phyloP scores from a whole-genome alignment of 495 filamentous ascomycete species.

The Aspergillus cavernicola region DNA sequence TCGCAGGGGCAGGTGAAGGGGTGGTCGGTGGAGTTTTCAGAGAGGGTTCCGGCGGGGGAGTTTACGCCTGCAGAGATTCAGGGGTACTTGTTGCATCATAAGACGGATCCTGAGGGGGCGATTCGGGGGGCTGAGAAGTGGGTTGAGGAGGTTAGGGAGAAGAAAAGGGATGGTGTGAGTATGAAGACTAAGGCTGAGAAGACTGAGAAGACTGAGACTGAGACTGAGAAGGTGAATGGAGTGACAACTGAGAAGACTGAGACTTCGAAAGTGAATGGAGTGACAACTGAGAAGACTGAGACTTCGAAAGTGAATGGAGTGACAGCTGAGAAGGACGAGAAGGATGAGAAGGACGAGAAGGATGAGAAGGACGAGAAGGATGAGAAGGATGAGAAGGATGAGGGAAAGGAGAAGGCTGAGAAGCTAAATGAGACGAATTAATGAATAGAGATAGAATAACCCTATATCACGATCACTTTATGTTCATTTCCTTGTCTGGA shows the following conservation, averaged over 20 bases:
- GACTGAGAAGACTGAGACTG: background rate
- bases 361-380: too few relatives aligned
- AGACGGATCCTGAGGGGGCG: constrained; percentile 56
- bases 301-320: background rate
- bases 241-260: background rate
- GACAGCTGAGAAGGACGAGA: background rate
- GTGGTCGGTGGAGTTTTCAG: constrained; percentile 56
- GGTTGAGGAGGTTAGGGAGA: constrained; percentile 31
- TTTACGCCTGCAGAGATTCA: constrained; percentile 78
- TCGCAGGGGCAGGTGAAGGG: constrained; percentile 27
- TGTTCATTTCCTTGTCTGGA: too few relatives aligned
- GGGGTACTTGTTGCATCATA: constrained; percentile 68
- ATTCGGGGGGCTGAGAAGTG: constrained; percentile 55
- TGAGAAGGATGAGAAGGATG: too few relatives aligned
- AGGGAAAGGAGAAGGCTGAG: too few relatives aligned
- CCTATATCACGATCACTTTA: too few relatives aligned
- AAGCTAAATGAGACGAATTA: too few relatives aligned
- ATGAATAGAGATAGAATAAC: too few relatives aligned
- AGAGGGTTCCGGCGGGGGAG: constrained; percentile 55
- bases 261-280: background rate
- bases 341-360: too few relatives aligned
- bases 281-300: background rate
- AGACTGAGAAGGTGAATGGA: background rate
- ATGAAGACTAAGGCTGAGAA: background rate
- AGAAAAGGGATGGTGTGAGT: background rate